These are phyloP conservation scores for Zygosaccharomyces pseudorouxii DNA, from an alignment of 805 yeast species.

Conservation along the genomic window DNA sequence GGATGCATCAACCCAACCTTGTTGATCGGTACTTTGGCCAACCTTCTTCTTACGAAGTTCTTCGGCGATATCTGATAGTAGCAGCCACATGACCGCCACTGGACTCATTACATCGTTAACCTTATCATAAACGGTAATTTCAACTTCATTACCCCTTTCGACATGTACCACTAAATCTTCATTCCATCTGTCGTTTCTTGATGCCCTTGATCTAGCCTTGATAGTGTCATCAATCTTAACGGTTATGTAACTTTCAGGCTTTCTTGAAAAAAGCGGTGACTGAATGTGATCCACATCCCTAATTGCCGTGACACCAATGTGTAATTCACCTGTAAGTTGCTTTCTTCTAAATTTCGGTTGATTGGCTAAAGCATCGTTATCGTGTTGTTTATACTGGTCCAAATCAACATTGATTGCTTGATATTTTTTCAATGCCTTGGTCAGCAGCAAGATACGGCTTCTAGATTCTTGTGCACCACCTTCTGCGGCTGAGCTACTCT, in stretches of 20 bases:
- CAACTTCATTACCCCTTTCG: slow-evolving; percentile 89
- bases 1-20: slow-evolving; percentile 88
- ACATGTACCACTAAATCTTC: slow-evolving; percentile 78
- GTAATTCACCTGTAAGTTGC: slow-evolving; percentile 76
- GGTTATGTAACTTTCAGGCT: slow-evolving; percentile 73
- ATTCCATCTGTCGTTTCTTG: slow-evolving; percentile 73
- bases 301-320: slow-evolving; percentile 67
- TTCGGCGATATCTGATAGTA: slow-evolving; percentile 87
- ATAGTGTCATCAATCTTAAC: slow-evolving; percentile 87
- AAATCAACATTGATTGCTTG: slow-evolving; percentile 77
- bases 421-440: slow-evolving; percentile 78
- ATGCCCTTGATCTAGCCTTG: slow-evolving; percentile 66
- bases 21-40: slow-evolving; percentile 59
- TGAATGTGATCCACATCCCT: slow-evolving; percentile 92
- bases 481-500: slow-evolving; percentile 81
- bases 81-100: slow-evolving; percentile 88
- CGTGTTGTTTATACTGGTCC: slow-evolving; percentile 54
- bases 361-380: slow-evolving; percentile 54
- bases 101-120: slow-evolving; percentile 64
- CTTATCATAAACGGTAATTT: slow-evolving; percentile 80
- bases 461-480: slow-evolving; percentile 81
- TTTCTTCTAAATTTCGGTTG: slow-evolving; percentile 74
- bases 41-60: slow-evolving; percentile 89
- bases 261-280: slow-evolving; percentile 69
- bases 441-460: slow-evolving; percentile 77